Evolutionary conservation across 164 flowering plant species (phyloP).

Genomic region (Vitis riparia): DNA sequence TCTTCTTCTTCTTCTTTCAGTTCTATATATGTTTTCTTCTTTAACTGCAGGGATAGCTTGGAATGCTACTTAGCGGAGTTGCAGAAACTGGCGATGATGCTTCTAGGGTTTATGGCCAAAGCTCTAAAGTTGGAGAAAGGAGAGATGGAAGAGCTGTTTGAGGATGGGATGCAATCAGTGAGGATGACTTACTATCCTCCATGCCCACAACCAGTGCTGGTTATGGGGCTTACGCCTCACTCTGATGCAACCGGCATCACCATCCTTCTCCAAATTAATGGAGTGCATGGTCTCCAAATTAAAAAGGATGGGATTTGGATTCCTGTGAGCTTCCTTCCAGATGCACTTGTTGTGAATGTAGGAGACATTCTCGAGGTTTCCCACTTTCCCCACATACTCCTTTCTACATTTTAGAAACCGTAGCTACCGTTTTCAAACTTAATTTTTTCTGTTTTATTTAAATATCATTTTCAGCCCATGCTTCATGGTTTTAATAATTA

Average conservation of each 20-base stretch:
- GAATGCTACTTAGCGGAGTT: conserved; percentile 26
- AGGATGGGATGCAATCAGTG: conserved; percentile 36
- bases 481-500: too few species aligned
- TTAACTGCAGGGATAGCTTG: conserved; percentile 16
- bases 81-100: conserved; percentile 19
- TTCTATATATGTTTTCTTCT: not conserved
- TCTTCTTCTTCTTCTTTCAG: too few species aligned
- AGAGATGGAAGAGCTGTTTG: conserved; percentile 31
- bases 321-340: conserved; percentile 25
- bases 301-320: conserved; percentile 41
- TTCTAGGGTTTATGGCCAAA: conserved; percentile 18
- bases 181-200: conserved; percentile 49
- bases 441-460: too few species aligned
- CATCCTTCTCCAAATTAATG: conserved; percentile 40
- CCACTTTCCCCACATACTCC: too few species aligned
- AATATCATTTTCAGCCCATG: too few species aligned
- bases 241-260: conserved; percentile 36
- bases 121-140: conserved; percentile 20
- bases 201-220: conserved; percentile 42
- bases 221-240: conserved; percentile 38
- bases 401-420: too few species aligned
- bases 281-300: conserved; percentile 41
- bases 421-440: too few species aligned
- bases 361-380: conserved; percentile 32
- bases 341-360: conserved; percentile 39